Base-by-base conservation (phyloP, 2,329 filamentous ascomycete genomes). In the Talaromyces amestolkiae region DNA sequence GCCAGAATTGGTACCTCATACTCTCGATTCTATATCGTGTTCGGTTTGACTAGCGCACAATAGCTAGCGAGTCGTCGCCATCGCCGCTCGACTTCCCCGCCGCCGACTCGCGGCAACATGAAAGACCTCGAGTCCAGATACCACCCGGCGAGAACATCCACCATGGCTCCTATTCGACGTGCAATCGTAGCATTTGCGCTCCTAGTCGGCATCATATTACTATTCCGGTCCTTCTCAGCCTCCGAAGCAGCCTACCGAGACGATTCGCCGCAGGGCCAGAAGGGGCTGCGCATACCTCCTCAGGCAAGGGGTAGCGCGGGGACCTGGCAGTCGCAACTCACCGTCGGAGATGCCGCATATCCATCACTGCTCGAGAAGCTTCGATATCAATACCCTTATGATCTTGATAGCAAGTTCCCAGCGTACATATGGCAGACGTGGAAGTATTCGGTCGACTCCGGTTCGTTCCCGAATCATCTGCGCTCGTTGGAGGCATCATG, bases 361-460 rank as follows among this genome's bases (percentile, higher is more conserved):
- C 88, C 91, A 80, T 88, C 90, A 17, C 84, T 93, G 62, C 83
- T 90, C 86, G 81, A 97, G 69, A 86, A 95, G 80, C 87, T 99
- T 65, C 89, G 89, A 61, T 97, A 96, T 81, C 91, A 96, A 72
- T 98, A 95, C 78, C 92, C 93, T 22, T 99, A 98, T 83, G 91
- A 97, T 73, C 84, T 94, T 68, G 88, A 93, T 74, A 79, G 84
- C 71, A 96, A 94, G 77, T 98, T 98, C 77, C 95, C 95, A 3
- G 93, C 93, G 65, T 98, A 97, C 82, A 96, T 99, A 75, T 99
- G 95, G 95, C 95, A 99, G 83, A 99, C 95, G 15, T 99, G 95
- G 95, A 97, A 96, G 78, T 89, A 87, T 73, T 91, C 88, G 0
- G 93, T 94, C 0, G 86, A 89, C 1, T 90, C 92, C 24, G 84